Evolutionary conservation across 2,329 filamentous ascomycete genomes (phyloP).

Genomic region (Ascochyta fabae): DNA sequence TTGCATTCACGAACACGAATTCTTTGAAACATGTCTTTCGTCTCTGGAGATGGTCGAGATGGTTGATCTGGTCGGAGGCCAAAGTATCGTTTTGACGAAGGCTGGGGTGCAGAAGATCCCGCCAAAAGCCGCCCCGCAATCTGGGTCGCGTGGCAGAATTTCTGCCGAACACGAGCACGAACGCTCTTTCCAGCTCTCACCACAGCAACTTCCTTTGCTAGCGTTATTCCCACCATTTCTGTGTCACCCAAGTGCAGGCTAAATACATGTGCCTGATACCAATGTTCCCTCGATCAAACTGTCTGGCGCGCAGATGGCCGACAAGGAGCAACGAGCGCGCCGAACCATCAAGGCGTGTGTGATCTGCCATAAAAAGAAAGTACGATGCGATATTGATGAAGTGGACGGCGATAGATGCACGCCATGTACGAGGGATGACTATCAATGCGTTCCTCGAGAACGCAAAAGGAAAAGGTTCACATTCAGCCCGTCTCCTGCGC

Average conservation of each 20-base stretch:
- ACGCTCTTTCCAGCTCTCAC: neutral
- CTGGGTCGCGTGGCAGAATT: conserved; percentile 5
- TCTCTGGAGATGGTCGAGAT: neutral
- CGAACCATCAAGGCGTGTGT: conserved; percentile 49
- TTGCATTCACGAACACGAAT: neutral
- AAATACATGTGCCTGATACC: neutral
- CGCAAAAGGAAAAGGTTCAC: conserved; percentile 44
- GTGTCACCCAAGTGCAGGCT: neutral
- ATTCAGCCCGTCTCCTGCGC: conserved; percentile 40
- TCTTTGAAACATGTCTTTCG: neutral
- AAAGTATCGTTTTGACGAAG: neutral
- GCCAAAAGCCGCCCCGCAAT: conserved; percentile 10
- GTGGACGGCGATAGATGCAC: conserved; percentile 48
- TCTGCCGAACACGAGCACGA: neutral
- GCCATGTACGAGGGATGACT: conserved; percentile 44
- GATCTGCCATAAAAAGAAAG: conserved; percentile 54
- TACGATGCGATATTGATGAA: conserved; percentile 38
- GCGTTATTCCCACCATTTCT: neutral
- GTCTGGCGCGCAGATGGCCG: conserved; percentile 16
- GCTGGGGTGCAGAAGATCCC: neutral
- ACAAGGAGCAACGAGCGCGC: conserved; percentile 29
- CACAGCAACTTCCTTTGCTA: neutral
- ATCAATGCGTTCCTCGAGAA: conserved; percentile 42
- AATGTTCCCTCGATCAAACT: neutral
- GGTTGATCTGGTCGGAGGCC: too few species aligned